Base-by-base conservation (phyloP, 257 asterid genomes). In the Solanum pinnatisectum region DNA sequence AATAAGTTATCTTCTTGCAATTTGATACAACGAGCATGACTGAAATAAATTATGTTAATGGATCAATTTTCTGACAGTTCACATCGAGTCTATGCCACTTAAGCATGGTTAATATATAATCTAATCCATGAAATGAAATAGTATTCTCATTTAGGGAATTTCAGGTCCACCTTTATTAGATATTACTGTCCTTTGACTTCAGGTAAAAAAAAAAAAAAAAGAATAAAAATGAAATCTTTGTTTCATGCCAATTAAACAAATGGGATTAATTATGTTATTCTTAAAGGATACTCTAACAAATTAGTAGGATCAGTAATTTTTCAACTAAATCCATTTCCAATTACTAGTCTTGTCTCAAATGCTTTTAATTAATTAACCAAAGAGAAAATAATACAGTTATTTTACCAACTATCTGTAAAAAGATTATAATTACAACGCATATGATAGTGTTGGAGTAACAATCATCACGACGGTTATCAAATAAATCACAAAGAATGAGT, bases 391-490 rank as follows among this genome's bases (percentile, higher is more conserved):
- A 59, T 14, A 35, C 27, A 22, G 14, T 30, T 13, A 7, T 52
- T 4, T 76, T 59, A 56, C 27, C 77, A 39, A 37, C 20, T 25
- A 36, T 79, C 33, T 27, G 59, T 60, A 71, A 87, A 32, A 6
- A 49, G 8, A 5, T 49, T 15, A 49, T 49, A 49, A 15, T 49
- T 49, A 5, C 8, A 5, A 49, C 5, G 59, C 90, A 74, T 74
- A 81, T 84, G 79, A 79, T 87, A 44, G 89, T 91, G 93, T 67
- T 87, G 86, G 49, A 90, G 87, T 89, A 84, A 90, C 87, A 39
- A 90, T 92, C 52, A 22, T 78, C 46, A 87, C 25, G 25, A 20
- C 40, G 20, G 32, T 65, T 37, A 67, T 59, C 33, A 84, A 84
- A 35, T 22, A 78, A 78, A 78, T 78, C 37, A 42, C 37, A 44